Conservation (phyloP, 371 early-diverging fungal species). For the Mucor piriformis region DNA sequence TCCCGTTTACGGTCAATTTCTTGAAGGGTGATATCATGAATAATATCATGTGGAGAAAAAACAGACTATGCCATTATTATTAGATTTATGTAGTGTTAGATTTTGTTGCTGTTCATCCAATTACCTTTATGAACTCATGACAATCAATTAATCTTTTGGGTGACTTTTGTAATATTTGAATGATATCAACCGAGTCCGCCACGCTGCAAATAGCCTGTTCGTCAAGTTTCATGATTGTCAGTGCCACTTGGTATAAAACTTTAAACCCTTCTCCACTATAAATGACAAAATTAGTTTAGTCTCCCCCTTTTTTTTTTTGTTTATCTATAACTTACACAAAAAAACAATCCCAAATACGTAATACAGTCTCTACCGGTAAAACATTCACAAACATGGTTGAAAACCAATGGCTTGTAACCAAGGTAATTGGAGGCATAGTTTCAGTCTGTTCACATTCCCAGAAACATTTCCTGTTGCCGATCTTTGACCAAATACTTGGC, state of each 20-base stretch:
- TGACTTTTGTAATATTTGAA: conserved; percentile 65
- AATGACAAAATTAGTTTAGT: not conserved
- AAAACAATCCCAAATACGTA: conserved; percentile 84
- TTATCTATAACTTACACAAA: conserved; percentile 70
- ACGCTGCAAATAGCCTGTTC: conserved; percentile 63
- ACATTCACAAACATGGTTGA: conserved; percentile 80
- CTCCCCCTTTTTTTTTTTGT: too few species aligned
- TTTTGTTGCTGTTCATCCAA: too few species aligned
- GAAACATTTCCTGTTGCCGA: conserved; percentile 50
- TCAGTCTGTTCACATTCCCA: conserved; percentile 57
- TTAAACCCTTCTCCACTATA: conserved; percentile 71
- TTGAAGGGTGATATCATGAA: conserved; percentile 5
- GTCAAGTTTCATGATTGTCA: conserved; percentile 76
- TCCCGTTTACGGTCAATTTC: conserved; percentile 21
- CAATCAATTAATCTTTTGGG: conserved; percentile 72
- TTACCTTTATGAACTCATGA: conserved; percentile 69
- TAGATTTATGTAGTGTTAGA: too few species aligned
- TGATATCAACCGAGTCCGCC: conserved; percentile 69
- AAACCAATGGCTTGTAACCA: conserved; percentile 87
- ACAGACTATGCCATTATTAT: conserved; percentile 9
- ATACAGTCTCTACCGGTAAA: conserved; percentile 76
- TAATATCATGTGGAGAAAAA: conserved; percentile 16
- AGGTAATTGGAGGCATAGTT: conserved; percentile 67
- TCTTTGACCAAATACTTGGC: conserved; percentile 61
- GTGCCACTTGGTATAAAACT: conserved; percentile 74